Percentiles rank a stretch among this genome's conserved stretches.
These are phyloP conservation scores for Berkeleyomyces rouxiae DNA, from an alignment of 2,329 filamentous ascomycete genomes.

Conservation along the genomic window DNA sequence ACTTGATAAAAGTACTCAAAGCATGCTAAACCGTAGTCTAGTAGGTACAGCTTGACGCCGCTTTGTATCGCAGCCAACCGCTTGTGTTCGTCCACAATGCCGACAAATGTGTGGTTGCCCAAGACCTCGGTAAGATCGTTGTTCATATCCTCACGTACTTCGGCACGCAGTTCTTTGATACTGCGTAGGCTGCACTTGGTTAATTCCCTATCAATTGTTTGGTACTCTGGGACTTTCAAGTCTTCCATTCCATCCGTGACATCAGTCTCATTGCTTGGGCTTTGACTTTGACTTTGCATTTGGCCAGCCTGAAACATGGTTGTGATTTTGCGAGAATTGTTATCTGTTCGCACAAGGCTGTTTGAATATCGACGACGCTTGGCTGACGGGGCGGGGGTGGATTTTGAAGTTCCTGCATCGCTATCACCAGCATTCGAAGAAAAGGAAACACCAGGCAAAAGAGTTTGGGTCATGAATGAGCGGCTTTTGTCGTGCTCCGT, in stretches of 20 bases:
- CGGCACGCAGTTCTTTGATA: conserved; percentile 65
- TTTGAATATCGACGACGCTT: conserved; percentile 37
- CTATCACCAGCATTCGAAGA: conserved; percentile 19
- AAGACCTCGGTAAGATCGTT: conserved; percentile 75
- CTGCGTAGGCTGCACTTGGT: conserved; percentile 63
- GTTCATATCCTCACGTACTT: conserved; percentile 69
- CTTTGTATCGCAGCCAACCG: conserved; percentile 86
- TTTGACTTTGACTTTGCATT: conserved; percentile 2
- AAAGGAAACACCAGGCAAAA: conserved; percentile 50
- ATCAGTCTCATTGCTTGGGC: conserved; percentile 21
- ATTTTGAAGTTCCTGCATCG: conserved; percentile 17
- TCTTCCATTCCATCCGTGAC: conserved; percentile 27
- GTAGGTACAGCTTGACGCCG: conserved; percentile 76
- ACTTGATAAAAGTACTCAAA: conserved; percentile 93
- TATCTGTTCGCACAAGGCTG: conserved; percentile 79
- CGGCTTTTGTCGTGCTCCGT: conserved; percentile 83
- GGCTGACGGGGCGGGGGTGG: conserved; percentile 20
- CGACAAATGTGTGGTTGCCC: conserved; percentile 78
- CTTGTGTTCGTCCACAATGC: conserved; percentile 72
- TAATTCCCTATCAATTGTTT: conserved; percentile 50
- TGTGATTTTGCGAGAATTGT: conserved; percentile 81
- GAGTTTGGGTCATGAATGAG: conserved; percentile 83
- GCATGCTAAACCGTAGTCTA: conserved; percentile 79
- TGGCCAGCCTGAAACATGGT: conserved; percentile 61
- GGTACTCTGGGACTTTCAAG: conserved; percentile 41